Base-by-base conservation (phyloP, 2,329 filamentous ascomycete species). In the Colletotrichum sp. region DNA sequence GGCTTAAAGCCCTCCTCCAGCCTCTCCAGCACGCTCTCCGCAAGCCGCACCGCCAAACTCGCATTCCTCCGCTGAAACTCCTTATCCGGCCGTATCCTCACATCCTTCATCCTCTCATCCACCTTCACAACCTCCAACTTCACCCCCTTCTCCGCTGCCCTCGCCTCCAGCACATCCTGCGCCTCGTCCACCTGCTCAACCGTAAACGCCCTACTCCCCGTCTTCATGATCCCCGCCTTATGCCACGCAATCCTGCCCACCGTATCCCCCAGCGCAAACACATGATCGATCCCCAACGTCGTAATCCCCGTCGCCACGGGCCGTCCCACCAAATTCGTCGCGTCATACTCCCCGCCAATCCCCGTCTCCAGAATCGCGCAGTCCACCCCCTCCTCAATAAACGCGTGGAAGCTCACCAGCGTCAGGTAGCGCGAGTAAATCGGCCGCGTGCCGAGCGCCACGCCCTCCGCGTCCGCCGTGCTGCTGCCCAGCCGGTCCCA, bases 361-460 rank as follows among this genome's bases (percentile, higher is more conserved):
- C 97, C 97, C 80, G 95, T 98, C 85, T 99, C 97, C 38, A 98
- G 90, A 12, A 98, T 92, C 0, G 95, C 96, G 21, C 92, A 92
- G 77, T 93, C 89, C 0, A 98, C 92, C 1, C 93, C 93, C 82
- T 97, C 94, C 63, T 89, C 84, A 30, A 97, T 81, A 79, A 98
- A 99, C 3, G 93, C 90, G 80, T 98, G 96, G 80, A 98, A 91
- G 2, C 96, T 96, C 86, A 98, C 90, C 48, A 99, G 88, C 0
- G 96, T 98, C 81, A 99, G 84, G 81, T 95, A 98, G 32, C 96
- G 93, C 83, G 98, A 98, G 84, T 97, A 98, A 67, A 96, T 94
- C 0, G 97, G 97, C 83, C 97, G 98, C 3, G 91, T 91, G 2
- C 84, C 85, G 0, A 92, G 88, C 0, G 91, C 90, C 16, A 88